Conservation (phyloP, 352 stramenopile species). For the Blastocystis hominis region DNA sequence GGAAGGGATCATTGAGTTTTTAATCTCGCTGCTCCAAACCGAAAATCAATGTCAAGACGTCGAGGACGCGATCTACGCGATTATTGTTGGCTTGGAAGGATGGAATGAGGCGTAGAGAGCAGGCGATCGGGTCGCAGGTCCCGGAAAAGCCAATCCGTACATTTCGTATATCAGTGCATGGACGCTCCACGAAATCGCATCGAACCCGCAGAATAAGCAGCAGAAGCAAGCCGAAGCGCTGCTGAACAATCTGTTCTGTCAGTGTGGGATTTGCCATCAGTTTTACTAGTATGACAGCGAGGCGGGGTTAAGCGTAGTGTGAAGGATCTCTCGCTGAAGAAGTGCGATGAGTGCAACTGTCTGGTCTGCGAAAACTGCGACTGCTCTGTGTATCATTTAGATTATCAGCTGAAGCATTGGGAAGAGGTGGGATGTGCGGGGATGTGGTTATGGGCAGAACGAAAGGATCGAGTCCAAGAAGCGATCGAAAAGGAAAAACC, state of each 20-base stretch:
- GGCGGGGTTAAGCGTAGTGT: not conserved
- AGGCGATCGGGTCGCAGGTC: not conserved
- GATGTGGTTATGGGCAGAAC: not conserved
- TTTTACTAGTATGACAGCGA: conserved; percentile 83
- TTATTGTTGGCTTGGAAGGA: not conserved
- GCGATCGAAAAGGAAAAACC: not conserved
- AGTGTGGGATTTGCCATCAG: conserved; percentile 85
- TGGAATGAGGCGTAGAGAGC: not conserved
- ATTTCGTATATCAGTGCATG: conserved; percentile 75
- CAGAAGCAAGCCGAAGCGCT: conserved; percentile 87
- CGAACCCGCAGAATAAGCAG: conserved; percentile 71
- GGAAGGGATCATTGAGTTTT: conserved; percentile 70
- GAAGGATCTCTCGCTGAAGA: conserved; percentile 72
- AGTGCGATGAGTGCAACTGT: conserved; percentile 93
- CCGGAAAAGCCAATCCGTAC: conserved; percentile 64
- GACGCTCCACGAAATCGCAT: conserved; percentile 71
- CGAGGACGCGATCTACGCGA: not conserved
- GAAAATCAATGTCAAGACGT: not conserved
- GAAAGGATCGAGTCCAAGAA: not conserved
- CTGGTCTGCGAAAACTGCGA: conserved; percentile 91
- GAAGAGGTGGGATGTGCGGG: conserved; percentile 64
- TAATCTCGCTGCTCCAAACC: conserved; percentile 79
- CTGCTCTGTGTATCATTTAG: conserved; percentile 90
- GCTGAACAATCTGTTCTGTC: conserved; percentile 92
- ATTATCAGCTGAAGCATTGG: conserved; percentile 84